A percentile compares a stretch with the other conserved stretches of the same genome.
These are phyloP conservation scores for Scalesia atractyloides DNA, from an alignment of 129 eudicot genomes.

Conservation along the genomic window DNA sequence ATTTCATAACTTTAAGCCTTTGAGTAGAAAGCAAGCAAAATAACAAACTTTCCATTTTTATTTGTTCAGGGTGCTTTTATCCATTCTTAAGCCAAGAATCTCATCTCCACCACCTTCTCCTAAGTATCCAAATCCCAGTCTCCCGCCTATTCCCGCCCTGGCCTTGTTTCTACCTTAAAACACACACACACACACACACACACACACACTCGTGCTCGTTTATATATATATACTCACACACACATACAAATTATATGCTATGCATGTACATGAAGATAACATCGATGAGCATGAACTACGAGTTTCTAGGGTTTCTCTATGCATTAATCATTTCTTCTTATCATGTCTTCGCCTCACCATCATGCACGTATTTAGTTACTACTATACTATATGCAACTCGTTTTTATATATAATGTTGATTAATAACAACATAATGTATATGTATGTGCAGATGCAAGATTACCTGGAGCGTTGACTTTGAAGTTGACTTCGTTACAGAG, in stretches of 20 bases:
- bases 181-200: neutral
- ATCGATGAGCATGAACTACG: constrained; percentile 13
- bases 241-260: neutral
- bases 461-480: constrained; percentile 32
- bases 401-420: neutral
- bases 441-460: constrained; percentile 51
- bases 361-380: constrained; percentile 11
- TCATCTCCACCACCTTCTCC: constrained; percentile 27
- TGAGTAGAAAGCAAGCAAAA: constrained; percentile 60
- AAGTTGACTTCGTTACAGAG: constrained; percentile 32
- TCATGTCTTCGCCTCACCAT: constrained; percentile 17
- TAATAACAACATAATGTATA: constrained; percentile 5
- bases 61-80: constrained; percentile 29
- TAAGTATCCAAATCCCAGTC: constrained; percentile 24
- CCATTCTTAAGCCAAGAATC: constrained; percentile 50
- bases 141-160: constrained; percentile 24
- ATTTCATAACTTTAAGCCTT: constrained; percentile 42
- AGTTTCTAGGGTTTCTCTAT: constrained; percentile 24
- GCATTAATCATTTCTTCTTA: constrained; percentile 15
- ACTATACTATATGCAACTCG: neutral
- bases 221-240: neutral
- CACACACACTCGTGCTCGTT: neutral
- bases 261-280: constrained; percentile 11
- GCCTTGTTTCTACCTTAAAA: neutral
- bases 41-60: constrained; percentile 22